Conservation (phyloP, 176 grass and related monocot species). For the Ananas comosus region DNA sequence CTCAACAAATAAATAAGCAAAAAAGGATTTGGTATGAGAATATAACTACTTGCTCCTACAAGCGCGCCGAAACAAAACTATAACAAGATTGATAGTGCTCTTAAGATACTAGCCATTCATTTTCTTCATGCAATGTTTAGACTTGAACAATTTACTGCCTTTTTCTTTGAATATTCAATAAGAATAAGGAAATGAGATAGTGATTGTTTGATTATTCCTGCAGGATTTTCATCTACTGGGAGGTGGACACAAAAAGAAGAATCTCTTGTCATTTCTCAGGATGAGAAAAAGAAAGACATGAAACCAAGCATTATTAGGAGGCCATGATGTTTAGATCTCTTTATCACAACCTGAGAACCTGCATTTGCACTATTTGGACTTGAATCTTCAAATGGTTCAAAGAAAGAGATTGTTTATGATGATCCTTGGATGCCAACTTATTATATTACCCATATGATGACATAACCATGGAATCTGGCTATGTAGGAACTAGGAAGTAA, state of each 20-base stretch:
- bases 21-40: too few relatives aligned
- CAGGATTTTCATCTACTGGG: constrained; percentile 32
- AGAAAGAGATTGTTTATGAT: too few relatives aligned
- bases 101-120: neutral
- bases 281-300: constrained; percentile 35
- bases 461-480: too few relatives aligned
- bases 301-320: constrained; percentile 12
- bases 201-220: neutral
- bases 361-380: neutral
- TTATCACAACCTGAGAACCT: neutral
- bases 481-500: too few relatives aligned
- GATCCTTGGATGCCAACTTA: too few relatives aligned
- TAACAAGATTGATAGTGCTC: too few relatives aligned
- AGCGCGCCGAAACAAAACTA: too few relatives aligned
- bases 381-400: too few relatives aligned
- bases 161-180: neutral
- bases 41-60: too few relatives aligned
- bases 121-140: neutral
- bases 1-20: too few relatives aligned
- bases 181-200: constrained; percentile 26
- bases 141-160: neutral
- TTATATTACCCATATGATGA: too few relatives aligned
- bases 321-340: neutral
- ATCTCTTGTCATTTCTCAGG: constrained; percentile 54
- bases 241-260: constrained; percentile 41